Conservation (phyloP, 2,329 filamentous ascomycete genomes). For the Diaporthe eres region DNA sequence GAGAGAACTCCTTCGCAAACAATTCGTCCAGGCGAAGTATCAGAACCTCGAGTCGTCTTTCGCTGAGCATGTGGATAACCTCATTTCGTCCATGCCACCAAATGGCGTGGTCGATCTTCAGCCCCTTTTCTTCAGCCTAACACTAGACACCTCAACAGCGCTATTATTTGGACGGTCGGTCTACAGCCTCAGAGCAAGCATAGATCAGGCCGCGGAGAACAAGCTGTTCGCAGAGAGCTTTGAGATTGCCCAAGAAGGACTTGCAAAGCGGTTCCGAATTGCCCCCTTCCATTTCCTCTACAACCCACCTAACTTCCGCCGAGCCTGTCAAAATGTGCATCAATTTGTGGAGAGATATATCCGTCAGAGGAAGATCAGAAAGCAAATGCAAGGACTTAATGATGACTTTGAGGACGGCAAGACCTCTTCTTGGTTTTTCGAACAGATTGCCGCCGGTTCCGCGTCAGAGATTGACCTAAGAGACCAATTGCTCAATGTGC, state of each 20-base stretch:
- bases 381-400: background rate
- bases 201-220: background rate
- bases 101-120: constrained; percentile 10
- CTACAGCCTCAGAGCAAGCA: background rate
- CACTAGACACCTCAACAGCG: background rate
- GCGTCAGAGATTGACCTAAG: constrained; percentile 24
- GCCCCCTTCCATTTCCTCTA: background rate
- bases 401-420: background rate
- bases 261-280: background rate
- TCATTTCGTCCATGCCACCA: background rate
- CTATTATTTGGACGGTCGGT: background rate
- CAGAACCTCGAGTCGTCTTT: background rate
- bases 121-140: constrained; percentile 16
- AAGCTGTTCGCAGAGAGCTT: background rate
- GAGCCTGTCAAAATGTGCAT: background rate
- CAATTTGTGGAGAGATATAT: background rate
- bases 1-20: constrained; percentile 50
- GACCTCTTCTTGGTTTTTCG: background rate
- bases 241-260: background rate
- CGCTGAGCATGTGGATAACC: background rate
- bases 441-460: background rate
- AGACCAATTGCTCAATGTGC: constrained; percentile 46
- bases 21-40: constrained; percentile 43
- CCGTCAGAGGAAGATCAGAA: background rate
- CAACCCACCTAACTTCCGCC: background rate